Conservation (phyloP, 2,329 filamentous ascomycete genomes). For the Anisogramma anomala region DNA sequence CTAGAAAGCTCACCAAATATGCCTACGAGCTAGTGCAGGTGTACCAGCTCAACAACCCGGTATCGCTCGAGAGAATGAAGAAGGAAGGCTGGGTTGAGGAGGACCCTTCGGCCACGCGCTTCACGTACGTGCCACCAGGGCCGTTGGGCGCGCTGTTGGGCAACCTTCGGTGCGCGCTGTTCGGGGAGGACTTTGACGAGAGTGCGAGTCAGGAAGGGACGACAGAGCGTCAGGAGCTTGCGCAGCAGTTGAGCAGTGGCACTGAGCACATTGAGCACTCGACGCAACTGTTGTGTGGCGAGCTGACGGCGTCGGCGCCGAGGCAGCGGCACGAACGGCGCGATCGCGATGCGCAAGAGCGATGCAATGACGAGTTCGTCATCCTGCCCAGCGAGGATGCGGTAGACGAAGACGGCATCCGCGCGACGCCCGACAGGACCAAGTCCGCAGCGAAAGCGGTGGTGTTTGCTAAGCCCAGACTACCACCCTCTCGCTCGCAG, state of each 20-base stretch:
- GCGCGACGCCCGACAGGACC: not conserved
- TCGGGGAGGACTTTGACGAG: constrained; percentile 24
- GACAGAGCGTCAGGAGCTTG: constrained; percentile 44
- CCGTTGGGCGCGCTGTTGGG: constrained; percentile 46
- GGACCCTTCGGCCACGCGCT: constrained; percentile 33
- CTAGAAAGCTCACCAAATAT: constrained; percentile 27
- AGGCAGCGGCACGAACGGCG: too few relatives aligned
- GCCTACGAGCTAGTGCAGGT: constrained; percentile 45
- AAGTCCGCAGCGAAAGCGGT: not conserved
- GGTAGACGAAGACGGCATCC: not conserved
- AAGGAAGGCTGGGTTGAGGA: constrained; percentile 42
- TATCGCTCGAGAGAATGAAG: constrained; percentile 39
- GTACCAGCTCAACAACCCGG: constrained; percentile 51
- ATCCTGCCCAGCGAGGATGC: constrained; percentile 2
- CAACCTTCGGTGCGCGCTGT: constrained; percentile 43
- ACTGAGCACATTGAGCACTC: constrained; percentile 24
- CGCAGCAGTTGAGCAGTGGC: constrained; percentile 38
- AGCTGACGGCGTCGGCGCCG: constrained; percentile 5
- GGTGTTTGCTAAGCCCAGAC: constrained; percentile 4
- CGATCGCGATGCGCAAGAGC: too few relatives aligned
- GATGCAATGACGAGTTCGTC: not conserved
- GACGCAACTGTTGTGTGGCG: constrained; percentile 16
- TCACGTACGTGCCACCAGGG: constrained; percentile 43
- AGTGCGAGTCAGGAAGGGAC: constrained; percentile 37
- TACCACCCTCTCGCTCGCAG: constrained; percentile 3